A percentile compares a stretch with the other conserved stretches of the same genome.
Evolutionary conservation across 139 green algal genomes (phyloP).

Genomic region (Chlorella sp.): DNA sequence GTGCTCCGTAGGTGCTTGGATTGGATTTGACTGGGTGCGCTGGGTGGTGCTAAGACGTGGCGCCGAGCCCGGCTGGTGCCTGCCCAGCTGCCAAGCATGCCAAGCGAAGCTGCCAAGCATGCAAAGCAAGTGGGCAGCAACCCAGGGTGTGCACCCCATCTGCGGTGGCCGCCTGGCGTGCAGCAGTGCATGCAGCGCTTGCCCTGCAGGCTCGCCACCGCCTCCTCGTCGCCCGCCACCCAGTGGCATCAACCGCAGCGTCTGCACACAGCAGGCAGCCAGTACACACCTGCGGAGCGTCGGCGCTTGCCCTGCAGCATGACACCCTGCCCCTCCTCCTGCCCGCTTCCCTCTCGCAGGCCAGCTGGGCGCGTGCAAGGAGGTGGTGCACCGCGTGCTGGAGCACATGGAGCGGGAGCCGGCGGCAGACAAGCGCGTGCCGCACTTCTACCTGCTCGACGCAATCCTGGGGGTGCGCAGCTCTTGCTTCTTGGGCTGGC

Average conservation of each 20-base stretch:
- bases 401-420: constrained; percentile 3
- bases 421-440: not conserved
- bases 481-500: no score
- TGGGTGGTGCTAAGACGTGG: not conserved
- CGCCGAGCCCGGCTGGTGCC: no score
- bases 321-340: not conserved
- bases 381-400: constrained; percentile 28
- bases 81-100: not conserved
- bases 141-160: no score
- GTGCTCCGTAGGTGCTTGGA: not conserved
- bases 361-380: constrained; percentile 11
- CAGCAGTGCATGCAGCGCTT: not conserved
- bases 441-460: constrained; percentile 32
- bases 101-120: not conserved
- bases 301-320: not conserved
- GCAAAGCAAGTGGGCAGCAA: no score
- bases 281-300: not conserved
- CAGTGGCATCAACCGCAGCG: not conserved
- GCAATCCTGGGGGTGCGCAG: constrained; percentile 17
- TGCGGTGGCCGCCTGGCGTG: not conserved
- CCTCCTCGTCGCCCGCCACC: not conserved
- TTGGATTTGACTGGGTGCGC: no score
- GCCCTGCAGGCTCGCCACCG: not conserved
- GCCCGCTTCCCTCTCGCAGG: not conserved
- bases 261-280: not conserved